Percentiles rank a stretch among this genome's conserved stretches.
Evolutionary conservation across 352 stramenopile genomes (phyloP).

Genomic region (Lagenidium giganteum): DNA sequence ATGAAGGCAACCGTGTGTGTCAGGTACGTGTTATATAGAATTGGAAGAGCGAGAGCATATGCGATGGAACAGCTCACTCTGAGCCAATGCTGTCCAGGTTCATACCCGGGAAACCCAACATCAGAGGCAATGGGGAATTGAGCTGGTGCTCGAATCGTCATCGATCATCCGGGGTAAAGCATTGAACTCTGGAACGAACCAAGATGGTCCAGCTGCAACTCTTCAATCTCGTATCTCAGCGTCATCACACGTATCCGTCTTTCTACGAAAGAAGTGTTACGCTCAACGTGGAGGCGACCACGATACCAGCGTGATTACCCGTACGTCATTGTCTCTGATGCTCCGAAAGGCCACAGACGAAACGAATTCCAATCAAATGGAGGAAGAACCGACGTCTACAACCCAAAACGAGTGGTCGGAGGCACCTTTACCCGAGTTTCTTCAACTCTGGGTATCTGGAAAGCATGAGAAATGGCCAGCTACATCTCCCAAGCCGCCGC

Average conservation of each 20-base stretch:
- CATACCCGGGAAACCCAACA: constrained; percentile 18
- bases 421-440: constrained; percentile 1
- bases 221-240: constrained; percentile 3
- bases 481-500: neutral
- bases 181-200: too few relatives aligned
- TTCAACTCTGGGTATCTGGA: neutral
- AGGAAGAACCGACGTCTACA: too few relatives aligned
- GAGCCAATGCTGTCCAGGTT: constrained; percentile 15
- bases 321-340: constrained; percentile 9
- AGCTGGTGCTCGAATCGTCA: constrained; percentile 12
- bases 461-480: neutral
- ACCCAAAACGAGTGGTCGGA: too few relatives aligned
- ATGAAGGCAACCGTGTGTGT: constrained; percentile 21
- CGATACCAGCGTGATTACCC: too few relatives aligned
- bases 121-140: constrained; percentile 30
- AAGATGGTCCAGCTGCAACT: too few relatives aligned
- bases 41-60: neutral
- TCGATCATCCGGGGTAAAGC: constrained; percentile 8
- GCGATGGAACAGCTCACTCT: neutral
- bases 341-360: too few relatives aligned
- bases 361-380: too few relatives aligned
- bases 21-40: constrained; percentile 15
- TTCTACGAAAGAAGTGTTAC: constrained; percentile 33
- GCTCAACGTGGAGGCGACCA: too few relatives aligned
- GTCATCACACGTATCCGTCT: constrained; percentile 12